Percentiles rank a stretch among this genome's conserved stretches.
These are phyloP conservation scores for Termitomyces titanicus DNA, from an alignment of 768 basidiomycete species.

Conservation along the genomic window DNA sequence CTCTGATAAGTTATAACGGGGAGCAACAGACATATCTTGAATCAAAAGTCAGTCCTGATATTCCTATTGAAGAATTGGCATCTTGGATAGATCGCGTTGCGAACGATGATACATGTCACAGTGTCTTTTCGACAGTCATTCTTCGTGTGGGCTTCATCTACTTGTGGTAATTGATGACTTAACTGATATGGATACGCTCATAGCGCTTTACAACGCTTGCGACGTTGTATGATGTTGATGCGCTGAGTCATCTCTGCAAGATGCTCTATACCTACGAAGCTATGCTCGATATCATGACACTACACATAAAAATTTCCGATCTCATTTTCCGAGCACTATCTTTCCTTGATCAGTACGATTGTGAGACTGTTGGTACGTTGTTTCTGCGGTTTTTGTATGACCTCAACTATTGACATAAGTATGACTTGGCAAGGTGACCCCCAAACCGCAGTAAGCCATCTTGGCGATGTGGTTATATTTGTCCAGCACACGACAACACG, in stretches of 20 bases:
- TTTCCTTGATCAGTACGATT: slow-evolving; percentile 71
- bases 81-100: slow-evolving; percentile 45
- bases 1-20: slow-evolving; percentile 3
- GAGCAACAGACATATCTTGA: slow-evolving; percentile 50
- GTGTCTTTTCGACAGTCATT: slow-evolving; percentile 51
- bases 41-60: slow-evolving; percentile 52
- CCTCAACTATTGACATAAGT: neutral
- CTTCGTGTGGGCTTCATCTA: slow-evolving; percentile 43
- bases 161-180: neutral
- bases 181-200: neutral
- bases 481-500: slow-evolving; percentile 61
- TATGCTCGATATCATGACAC: slow-evolving; percentile 63
- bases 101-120: slow-evolving; percentile 55
- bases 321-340: slow-evolving; percentile 59
- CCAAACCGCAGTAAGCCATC: slow-evolving; percentile 73
- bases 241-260: slow-evolving; percentile 68
- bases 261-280: slow-evolving; percentile 55
- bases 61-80: slow-evolving; percentile 30
- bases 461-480: slow-evolving; percentile 79
- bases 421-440: slow-evolving; percentile 62
- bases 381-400: neutral
- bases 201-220: slow-evolving; percentile 60
- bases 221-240: slow-evolving; percentile 58
- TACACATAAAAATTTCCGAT: slow-evolving; percentile 63
- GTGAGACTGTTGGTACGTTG: slow-evolving; percentile 71